Percentiles rank a stretch among this genome's conserved stretches.
Evolutionary conservation across 345 rosid species (phyloP).

Genomic region (Turritis glabra): DNA sequence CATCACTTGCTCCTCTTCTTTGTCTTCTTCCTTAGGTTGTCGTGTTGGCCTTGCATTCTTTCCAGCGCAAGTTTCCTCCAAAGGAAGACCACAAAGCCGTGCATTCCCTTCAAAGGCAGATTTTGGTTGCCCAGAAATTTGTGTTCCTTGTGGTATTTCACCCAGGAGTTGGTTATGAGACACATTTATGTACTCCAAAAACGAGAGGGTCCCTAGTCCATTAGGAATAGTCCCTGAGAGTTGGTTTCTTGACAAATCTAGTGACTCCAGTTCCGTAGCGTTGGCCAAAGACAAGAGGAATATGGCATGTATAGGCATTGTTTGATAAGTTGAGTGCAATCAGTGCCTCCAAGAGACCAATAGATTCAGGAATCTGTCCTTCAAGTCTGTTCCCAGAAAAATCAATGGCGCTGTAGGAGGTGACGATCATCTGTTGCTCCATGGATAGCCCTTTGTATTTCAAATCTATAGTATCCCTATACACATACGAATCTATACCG

Average conservation of each 20-base stretch:
- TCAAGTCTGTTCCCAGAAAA: neutral
- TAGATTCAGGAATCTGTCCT: neutral
- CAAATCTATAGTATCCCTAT: neutral
- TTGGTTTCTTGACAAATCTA: neutral
- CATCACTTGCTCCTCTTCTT: neutral
- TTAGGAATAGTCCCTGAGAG: neutral
- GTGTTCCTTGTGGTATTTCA: neutral
- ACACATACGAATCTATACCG: too few relatives aligned
- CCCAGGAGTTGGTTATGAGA: neutral
- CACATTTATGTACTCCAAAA: neutral
- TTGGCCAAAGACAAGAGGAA: neutral
- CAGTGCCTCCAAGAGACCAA: neutral
- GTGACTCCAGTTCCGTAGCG: neutral
- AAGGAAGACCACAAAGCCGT: neutral
- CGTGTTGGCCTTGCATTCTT: neutral
- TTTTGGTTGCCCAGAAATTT: neutral
- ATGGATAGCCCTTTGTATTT: neutral
- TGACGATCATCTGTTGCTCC: neutral
- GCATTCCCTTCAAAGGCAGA: neutral
- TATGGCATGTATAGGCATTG: neutral
- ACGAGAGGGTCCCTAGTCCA: neutral
- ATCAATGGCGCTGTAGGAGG: neutral
- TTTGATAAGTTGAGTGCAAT: neutral
- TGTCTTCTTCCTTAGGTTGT: neutral
- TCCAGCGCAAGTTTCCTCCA: neutral